phyloP scores from a whole-genome alignment of 768 basidiomycete species.

The Suillus paluster region DNA sequence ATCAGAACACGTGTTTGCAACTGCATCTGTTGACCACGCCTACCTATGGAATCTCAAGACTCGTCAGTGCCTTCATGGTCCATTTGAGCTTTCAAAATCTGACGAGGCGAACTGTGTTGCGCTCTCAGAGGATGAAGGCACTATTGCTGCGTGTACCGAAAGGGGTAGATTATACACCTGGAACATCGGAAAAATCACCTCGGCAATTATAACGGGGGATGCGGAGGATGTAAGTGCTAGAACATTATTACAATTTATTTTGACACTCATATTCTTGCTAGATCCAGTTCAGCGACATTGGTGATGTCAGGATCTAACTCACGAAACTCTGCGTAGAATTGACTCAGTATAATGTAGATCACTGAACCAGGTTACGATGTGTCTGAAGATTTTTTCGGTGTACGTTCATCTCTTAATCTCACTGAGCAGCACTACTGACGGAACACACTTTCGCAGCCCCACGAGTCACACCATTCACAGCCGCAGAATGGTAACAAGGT shows the following conservation, averaged over 20 bases:
- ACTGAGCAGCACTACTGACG: background rate
- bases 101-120: background rate
- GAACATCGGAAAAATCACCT: background rate
- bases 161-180: conserved; percentile 1
- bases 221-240: background rate
- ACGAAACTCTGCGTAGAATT: background rate
- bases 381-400: background rate
- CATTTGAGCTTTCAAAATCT: background rate
- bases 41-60: conserved; percentile 1
- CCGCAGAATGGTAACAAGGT: background rate
- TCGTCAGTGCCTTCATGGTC: background rate
- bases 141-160: background rate
- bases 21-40: background rate
- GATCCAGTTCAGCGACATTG: background rate
- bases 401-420: background rate
- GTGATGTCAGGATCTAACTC: background rate
- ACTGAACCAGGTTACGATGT: background rate
- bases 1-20: background rate
- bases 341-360: background rate
- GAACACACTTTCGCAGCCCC: background rate
- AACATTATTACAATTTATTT: background rate
- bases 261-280: background rate
- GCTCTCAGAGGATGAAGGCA: background rate
- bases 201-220: background rate
- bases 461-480: background rate